phyloP scores from a whole-genome alignment of 345 rosid species.

The Punica granatum region DNA sequence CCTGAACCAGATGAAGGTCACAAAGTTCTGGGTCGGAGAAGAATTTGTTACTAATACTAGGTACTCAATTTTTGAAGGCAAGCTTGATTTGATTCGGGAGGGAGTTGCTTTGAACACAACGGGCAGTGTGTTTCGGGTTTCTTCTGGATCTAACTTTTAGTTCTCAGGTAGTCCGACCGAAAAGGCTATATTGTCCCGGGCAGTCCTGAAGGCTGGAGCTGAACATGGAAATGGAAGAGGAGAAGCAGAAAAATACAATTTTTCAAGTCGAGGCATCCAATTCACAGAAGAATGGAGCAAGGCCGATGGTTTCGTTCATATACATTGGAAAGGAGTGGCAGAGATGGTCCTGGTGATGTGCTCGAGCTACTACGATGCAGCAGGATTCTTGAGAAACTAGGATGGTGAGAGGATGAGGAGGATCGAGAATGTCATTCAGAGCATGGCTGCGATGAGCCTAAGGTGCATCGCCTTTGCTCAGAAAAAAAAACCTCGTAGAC shows the following conservation, averaged over 20 bases:
- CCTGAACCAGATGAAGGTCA: conserved; percentile 54
- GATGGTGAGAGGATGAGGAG: conserved; percentile 17
- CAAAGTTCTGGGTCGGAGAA: conserved; percentile 55
- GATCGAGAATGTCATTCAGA: conserved; percentile 42
- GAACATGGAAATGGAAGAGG: too few species aligned
- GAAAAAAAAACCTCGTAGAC: conserved; percentile 20
- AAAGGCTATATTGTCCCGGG: conserved; percentile 74
- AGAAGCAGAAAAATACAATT: conserved; percentile 20
- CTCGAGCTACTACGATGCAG: conserved; percentile 40
- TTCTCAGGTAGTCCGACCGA: too few species aligned
- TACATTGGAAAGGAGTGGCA: conserved; percentile 77
- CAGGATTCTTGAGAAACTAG: conserved; percentile 30
- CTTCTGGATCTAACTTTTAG: too few species aligned
- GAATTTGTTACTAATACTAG: conserved; percentile 8
- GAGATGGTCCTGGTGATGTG: conserved; percentile 69
- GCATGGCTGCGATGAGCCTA: too few species aligned
- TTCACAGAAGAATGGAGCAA: conserved; percentile 53
- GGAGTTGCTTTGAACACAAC: too few species aligned
- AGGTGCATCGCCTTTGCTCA: too few species aligned
- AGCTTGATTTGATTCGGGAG: conserved; percentile 40
- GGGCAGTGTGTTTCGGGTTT: too few species aligned
- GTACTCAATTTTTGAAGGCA: conserved; percentile 17
- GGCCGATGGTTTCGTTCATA: conserved; percentile 19
- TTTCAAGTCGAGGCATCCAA: conserved; percentile 65
- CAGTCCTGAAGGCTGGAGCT: conserved; percentile 30